phyloP scores from a whole-genome alignment of 805 yeast genomes.

The Myxozyma vanderwaltii region DNA sequence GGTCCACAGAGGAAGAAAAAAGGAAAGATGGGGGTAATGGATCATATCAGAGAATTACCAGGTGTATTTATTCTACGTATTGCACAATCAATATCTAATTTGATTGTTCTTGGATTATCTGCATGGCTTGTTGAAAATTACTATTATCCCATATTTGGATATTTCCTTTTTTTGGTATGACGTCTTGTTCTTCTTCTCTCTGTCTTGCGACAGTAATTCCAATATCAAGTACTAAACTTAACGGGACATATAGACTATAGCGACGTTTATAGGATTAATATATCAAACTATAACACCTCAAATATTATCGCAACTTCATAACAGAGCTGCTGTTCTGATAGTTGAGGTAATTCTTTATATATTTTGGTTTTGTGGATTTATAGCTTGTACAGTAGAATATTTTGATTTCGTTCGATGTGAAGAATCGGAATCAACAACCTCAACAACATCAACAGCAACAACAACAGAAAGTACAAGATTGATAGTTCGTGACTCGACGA shows the following conservation, averaged over 20 bases:
- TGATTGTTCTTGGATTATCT: constrained; percentile 23
- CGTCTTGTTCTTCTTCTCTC: background rate
- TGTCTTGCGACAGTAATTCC: too few species aligned
- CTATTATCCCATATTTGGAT: constrained; percentile 26
- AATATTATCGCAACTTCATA: constrained; percentile 8
- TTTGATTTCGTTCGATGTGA: constrained; percentile 7
- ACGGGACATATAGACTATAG: constrained; percentile 7
- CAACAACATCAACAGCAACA: background rate
- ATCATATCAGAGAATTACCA: background rate
- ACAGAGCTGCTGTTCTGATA: constrained; percentile 4
- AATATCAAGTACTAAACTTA: too few species aligned
- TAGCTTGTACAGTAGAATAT: constrained; percentile 15
- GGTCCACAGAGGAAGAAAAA: background rate
- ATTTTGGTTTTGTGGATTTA: constrained; percentile 20
- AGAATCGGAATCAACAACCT: background rate
- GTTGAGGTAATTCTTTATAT: constrained; percentile 11
- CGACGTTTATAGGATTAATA: constrained; percentile 8
- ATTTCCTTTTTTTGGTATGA: constrained; percentile 19
- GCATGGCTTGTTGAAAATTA: constrained; percentile 17
- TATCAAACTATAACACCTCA: constrained; percentile 16
- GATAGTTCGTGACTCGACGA: background rate
- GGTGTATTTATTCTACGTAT: constrained; percentile 10
- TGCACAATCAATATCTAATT: constrained; percentile 11
- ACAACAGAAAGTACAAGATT: background rate
- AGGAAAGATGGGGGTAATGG: background rate